Conservation (phyloP, 139 green algal genomes). For the Nannochloris sp. region DNA sequence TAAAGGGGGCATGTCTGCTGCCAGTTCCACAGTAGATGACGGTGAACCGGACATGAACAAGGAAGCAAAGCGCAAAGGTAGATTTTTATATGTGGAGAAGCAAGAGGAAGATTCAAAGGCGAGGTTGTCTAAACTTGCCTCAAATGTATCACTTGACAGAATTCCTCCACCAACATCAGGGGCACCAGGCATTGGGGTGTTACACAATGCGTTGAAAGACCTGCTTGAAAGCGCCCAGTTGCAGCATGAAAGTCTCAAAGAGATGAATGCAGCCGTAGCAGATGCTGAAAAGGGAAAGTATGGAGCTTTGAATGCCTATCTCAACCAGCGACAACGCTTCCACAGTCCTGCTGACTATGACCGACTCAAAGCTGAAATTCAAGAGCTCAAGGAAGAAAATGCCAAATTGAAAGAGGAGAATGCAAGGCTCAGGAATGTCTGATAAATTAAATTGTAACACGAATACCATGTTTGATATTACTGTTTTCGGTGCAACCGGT, state of each 20-base stretch:
- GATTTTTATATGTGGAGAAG: conserved; percentile 77
- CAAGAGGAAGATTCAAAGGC: conserved; percentile 18
- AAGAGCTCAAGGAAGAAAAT: conserved; percentile 45
- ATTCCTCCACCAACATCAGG: conserved; percentile 1
- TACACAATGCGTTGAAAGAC: conserved; percentile 51
- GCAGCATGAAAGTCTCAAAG: conserved; percentile 36
- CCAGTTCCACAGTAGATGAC: conserved; percentile 1
- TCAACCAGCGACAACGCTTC: conserved; percentile 22
- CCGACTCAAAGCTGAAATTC: conserved; percentile 25
- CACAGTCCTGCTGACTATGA: conserved; percentile 20
- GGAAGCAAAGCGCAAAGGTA: conserved; percentile 52
- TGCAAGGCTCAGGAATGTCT: not conserved
- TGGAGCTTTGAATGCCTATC: conserved; percentile 35
- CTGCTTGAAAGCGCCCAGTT: conserved; percentile 40
- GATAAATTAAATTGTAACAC: not conserved
- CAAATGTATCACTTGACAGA: conserved; percentile 6
- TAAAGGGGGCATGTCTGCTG: not conserved
- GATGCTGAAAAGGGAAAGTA: conserved; percentile 47
- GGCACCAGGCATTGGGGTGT: not conserved
- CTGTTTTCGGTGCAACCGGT: conserved; percentile 41
- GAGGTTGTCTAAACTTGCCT: conserved; percentile 1
- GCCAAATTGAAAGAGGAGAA: conserved; percentile 34
- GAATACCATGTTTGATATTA: conserved; percentile 23
- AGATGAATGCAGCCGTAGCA: conserved; percentile 35
- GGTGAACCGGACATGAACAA: conserved; percentile 9